phyloP scores from a whole-genome alignment of 768 basidiomycete genomes.

The Neoboletus subvelutipes region DNA sequence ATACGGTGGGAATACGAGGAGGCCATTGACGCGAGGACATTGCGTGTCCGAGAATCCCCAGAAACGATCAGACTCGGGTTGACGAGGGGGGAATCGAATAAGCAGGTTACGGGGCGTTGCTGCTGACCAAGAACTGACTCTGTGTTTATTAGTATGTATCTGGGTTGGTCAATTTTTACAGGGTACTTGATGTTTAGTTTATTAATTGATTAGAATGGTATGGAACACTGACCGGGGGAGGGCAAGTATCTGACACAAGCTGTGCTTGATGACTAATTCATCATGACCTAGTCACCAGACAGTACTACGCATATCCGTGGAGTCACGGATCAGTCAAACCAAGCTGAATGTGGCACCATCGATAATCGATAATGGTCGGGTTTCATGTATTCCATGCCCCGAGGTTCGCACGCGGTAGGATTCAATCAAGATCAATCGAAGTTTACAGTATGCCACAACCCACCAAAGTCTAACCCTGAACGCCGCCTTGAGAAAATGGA shows the following conservation, averaged over 20 bases:
- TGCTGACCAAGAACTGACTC: slow-evolving; percentile 11
- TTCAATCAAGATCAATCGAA: not conserved
- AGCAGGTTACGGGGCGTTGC: slow-evolving; percentile 14
- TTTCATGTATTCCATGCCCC: not conserved
- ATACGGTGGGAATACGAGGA: slow-evolving; percentile 69
- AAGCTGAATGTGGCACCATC: not conserved
- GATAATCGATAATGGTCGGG: not conserved
- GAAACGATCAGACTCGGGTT: slow-evolving; percentile 40
- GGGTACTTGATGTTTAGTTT: not conserved
- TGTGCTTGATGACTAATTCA: not conserved
- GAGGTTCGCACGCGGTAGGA: not conserved
- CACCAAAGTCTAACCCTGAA: not conserved
- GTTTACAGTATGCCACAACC: not conserved
- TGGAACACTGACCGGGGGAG: not conserved
- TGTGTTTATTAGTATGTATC: slow-evolving; percentile 26
- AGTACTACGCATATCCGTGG: too few species aligned
- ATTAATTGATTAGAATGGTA: not conserved
- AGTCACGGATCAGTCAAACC: not conserved
- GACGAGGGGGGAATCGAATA: slow-evolving; percentile 9
- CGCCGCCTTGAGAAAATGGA: not conserved
- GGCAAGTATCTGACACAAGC: not conserved
- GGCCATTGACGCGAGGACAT: slow-evolving; percentile 43
- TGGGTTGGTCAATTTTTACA: not conserved
- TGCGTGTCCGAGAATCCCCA: slow-evolving; percentile 39
- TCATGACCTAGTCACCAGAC: too few species aligned